phyloP scores from a whole-genome alignment of 2,329 filamentous ascomycete species.

The Botrytis fabae region DNA sequence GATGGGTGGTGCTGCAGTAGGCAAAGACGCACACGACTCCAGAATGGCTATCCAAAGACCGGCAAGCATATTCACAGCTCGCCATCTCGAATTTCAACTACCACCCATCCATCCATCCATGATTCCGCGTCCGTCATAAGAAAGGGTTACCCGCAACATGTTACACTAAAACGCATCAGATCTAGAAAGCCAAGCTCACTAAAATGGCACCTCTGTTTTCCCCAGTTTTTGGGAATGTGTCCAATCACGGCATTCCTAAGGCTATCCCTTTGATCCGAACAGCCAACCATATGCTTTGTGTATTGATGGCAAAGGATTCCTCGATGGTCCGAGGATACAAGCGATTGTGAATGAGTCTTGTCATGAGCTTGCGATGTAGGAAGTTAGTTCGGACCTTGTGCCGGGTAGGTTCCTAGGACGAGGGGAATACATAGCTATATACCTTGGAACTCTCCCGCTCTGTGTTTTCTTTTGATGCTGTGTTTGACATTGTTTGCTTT shows the following conservation, averaged over 20 bases:
- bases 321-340: conserved; percentile 26
- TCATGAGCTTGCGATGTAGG: conserved; percentile 4
- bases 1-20: background rate
- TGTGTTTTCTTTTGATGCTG: background rate
- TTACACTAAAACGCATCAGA: conserved; percentile 4
- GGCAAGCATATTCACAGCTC: background rate
- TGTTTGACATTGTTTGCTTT: background rate
- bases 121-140: conserved; percentile 6
- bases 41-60: background rate
- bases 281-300: background rate
- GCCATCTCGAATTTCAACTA: background rate
- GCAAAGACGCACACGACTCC: background rate
- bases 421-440: background rate
- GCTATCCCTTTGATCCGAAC: conserved; percentile 21
- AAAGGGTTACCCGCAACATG: background rate
- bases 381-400: conserved; percentile 26
- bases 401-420: background rate
- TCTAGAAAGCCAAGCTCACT: conserved; percentile 15
- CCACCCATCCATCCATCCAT: background rate
- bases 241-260: conserved; percentile 23
- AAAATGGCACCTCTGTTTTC: conserved; percentile 1
- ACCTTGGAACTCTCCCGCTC: background rate
- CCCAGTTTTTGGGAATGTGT: conserved; percentile 18
- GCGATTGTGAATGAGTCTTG: background rate
- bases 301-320: conserved; percentile 6